Evolutionary conservation across 768 basidiomycete genomes (phyloP).

Genomic region (Suillus subluteus): DNA sequence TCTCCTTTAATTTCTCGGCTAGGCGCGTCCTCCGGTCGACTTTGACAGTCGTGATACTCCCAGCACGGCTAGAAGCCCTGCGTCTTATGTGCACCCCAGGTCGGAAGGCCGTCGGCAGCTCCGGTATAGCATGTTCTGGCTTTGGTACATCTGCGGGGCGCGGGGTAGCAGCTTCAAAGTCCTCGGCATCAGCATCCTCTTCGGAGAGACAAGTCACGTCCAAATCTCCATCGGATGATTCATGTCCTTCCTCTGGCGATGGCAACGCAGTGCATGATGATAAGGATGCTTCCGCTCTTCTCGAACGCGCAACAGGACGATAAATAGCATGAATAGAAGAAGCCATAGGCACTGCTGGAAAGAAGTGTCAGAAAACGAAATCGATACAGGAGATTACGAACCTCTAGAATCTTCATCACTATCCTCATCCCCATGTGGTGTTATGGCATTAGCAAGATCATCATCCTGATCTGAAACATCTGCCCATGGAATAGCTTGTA

Average conservation of each 20-base stretch:
- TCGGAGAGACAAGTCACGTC: slow-evolving; percentile 44
- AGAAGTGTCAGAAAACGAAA: slow-evolving; percentile 12
- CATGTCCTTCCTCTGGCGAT: slow-evolving; percentile 31
- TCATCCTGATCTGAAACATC: slow-evolving; percentile 72
- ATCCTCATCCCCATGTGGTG: slow-evolving; percentile 51
- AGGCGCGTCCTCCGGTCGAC: slow-evolving; percentile 69
- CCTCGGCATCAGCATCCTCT: slow-evolving; percentile 56
- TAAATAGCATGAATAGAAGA: slow-evolving; percentile 91
- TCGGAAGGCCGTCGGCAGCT: slow-evolving; percentile 15
- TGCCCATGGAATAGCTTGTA: slow-evolving; percentile 83
- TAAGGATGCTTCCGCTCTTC: slow-evolving; percentile 39
- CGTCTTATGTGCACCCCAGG: slow-evolving; percentile 27
- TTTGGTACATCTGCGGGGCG: slow-evolving; percentile 33
- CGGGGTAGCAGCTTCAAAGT: slow-evolving; percentile 61
- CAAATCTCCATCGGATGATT: slow-evolving; percentile 35
- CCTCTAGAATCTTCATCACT: slow-evolving; percentile 60
- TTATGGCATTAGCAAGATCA: slow-evolving; percentile 48
- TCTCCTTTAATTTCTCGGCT: slow-evolving; percentile 86
- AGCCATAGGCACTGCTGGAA: slow-evolving; percentile 51
- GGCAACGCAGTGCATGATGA: slow-evolving; percentile 19
- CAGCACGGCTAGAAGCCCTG: slow-evolving; percentile 43
- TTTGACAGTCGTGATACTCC: slow-evolving; percentile 76
- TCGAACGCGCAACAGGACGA: slow-evolving; percentile 74
- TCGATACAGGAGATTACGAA: slow-evolving; percentile 36
- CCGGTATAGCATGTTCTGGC: slow-evolving; percentile 9